Conservation (phyloP, 2,329 filamentous ascomycete genomes). For the Dactylonectria macrodidyma region DNA sequence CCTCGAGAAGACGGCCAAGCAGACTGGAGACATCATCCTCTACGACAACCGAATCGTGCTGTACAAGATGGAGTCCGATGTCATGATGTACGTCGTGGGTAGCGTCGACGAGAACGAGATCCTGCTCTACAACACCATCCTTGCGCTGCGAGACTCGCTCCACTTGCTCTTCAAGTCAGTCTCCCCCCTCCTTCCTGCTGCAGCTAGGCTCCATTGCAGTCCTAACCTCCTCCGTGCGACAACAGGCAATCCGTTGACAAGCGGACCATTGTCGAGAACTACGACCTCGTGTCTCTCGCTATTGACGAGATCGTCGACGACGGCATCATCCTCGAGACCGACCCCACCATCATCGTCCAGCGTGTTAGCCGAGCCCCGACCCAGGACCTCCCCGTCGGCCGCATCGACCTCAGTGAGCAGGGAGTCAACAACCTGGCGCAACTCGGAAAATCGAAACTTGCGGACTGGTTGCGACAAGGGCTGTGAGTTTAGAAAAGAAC, state of each 20-base stretch:
- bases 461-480: constrained; percentile 91
- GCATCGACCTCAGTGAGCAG: constrained; percentile 95
- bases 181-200: background rate
- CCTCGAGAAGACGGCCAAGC: constrained; percentile 95
- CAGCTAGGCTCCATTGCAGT: constrained; percentile 2
- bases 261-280: constrained; percentile 98
- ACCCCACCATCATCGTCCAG: constrained; percentile 93
- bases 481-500: constrained; percentile 62
- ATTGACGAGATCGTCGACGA: constrained; percentile 97
- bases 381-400: constrained; percentile 92
- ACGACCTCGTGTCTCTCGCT: constrained; percentile 93
- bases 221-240: constrained; percentile 28
- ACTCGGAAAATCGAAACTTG: constrained; percentile 91
- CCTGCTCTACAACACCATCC: constrained; percentile 92
- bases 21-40: constrained; percentile 94
- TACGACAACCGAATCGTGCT: constrained; percentile 97
- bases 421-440: constrained; percentile 95
- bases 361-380: constrained; percentile 92
- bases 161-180: constrained; percentile 92
- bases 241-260: constrained; percentile 94
- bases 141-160: constrained; percentile 91
- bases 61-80: constrained; percentile 98
- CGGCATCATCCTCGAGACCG: constrained; percentile 96
- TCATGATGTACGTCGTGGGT: constrained; percentile 96
- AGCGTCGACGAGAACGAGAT: constrained; percentile 96